These are phyloP conservation scores for Gastroboletus turbinatus DNA, from an alignment of 1,284 basidiomycete genomes.

Conservation along the genomic window DNA sequence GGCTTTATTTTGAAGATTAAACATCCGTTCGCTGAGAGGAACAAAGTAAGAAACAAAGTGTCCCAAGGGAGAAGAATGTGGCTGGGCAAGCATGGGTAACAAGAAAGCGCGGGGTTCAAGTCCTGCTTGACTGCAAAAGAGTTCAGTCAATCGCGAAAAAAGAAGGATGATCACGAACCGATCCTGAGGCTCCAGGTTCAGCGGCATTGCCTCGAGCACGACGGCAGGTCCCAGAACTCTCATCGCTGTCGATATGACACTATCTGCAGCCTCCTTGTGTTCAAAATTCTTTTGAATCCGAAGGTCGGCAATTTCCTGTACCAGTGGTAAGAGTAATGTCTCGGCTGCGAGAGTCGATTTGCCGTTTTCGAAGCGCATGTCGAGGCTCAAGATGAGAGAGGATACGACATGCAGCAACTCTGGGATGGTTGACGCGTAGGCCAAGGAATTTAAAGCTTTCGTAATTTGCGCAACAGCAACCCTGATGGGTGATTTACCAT, in stretches of 20 bases:
- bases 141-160: conserved; percentile 5
- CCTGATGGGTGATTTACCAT: conserved; percentile 53
- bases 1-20: conserved; percentile 79
- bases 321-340: conserved; percentile 69
- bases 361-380: conserved; percentile 37
- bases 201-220: conserved; percentile 74
- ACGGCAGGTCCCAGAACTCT: conserved; percentile 84
- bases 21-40: conserved; percentile 91
- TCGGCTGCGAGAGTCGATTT: conserved; percentile 65
- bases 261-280: conserved; percentile 87
- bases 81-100: conserved; percentile 84
- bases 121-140: conserved; percentile 50
- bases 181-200: conserved; percentile 82
- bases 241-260: conserved; percentile 80
- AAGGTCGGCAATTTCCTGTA: conserved; percentile 75
- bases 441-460: conserved; percentile 68
- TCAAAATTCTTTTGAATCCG: conserved; percentile 84
- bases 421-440: conserved; percentile 69
- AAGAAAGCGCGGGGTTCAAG: conserved; percentile 85
- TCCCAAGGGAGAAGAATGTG: conserved; percentile 75
- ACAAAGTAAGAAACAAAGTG: conserved; percentile 93
- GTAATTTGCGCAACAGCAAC: conserved; percentile 62
- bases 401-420: conserved; percentile 66
- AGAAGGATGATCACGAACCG: conserved; percentile 50
- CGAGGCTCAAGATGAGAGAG: conserved; percentile 51